Evolutionary conservation across 2,329 filamentous ascomycete species (phyloP), one percentile per base, ranked within the genome.

Genomic region (Diaporthe sp.): DNA sequence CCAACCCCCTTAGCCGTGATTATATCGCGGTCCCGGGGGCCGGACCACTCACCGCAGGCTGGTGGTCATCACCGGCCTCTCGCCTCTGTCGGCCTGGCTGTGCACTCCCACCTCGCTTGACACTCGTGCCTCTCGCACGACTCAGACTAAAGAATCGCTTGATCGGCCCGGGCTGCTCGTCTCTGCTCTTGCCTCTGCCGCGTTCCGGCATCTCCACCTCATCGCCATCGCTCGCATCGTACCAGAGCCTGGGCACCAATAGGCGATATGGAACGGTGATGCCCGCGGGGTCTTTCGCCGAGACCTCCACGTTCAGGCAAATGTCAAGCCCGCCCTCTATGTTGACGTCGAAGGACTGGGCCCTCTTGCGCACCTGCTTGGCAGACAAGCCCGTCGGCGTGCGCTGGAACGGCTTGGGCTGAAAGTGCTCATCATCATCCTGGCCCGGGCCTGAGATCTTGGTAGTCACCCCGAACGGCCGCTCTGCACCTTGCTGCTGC

Each of bases 211-310:
- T 53, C 58, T 78, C 75, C 46, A 78, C 59, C 46, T 76, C 76
- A 55, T 78, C 74, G 4, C 77, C 77, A 25, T 78, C 78, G 8
- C 76, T 65, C 31, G 84, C 82, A n/a, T 90, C 88, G 74, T 92
- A 92, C 84, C 88, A 89, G 70, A 99, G 86, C 72, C 92, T 91
- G 15, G 97, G 97, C 7, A 99, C 93, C 2, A 98, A 89, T 7
- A 99, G 86, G 53, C 95, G 89, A 83, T 99, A 99, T 12, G 95
- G 95, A 69, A 92, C 91, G 0, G 97, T 99, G 78, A 95, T 95
- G 19, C 97, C 97, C 0, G 94, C 90, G 0, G 97, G 96, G 79
- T 99, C 95, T 77, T 91, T 92, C 59, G 94, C 90, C 79, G 93
- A 95, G 77, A 98, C 92, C 85, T 99, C 97, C 77, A 98, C 92